Evolutionary conservation across 805 yeast genomes (phyloP), one percentile per base, ranked within the genome.

Genomic region (Ogataea polymorpha): DNA sequence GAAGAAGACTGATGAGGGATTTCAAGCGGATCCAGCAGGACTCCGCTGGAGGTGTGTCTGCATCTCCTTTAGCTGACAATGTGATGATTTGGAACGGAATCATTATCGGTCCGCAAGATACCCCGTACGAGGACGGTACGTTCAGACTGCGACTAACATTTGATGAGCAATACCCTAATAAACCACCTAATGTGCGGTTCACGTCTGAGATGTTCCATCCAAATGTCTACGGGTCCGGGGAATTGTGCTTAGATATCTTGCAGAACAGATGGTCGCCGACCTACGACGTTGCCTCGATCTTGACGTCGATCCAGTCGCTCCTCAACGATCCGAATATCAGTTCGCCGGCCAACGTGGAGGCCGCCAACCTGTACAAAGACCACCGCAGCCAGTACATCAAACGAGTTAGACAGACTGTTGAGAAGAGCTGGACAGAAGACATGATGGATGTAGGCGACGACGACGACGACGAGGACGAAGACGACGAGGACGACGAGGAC

Each of bases 261-360:
- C 99, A 93, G 62, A 93, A 91, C 68, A 75, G 98, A 61, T 93
- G 99, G 99, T 85, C 96, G 18, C 99, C 99, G 10, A 93, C 99
- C 1, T 93, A 91, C 60, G 99, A 93, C 59, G 99, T 93, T 27
- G 89, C 96, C 9, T 88, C 96, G 10, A 91, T 93, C 42, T 72
- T 93, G 53, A 93, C 99, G 1, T 86, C 96, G 20, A 81, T 93
- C 44, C 99, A 93, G 62, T 82, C 90, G 42, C 73, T 93, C 48
- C 71, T 93, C 53, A 93, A 93, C 65, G 99, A 93, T 61, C 99
- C 99, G 13, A 93, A 93, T 61, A 95, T 90, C 35, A 81, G 90
- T 38, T 86, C 96, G 17, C 99, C 99, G 1, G 99, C 99, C 2
- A 93, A 93, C 55, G 98, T 87, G 6, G 99, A 93, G 64, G 98